Percentiles rank a stretch among this genome's conserved stretches.
phyloP scores from a whole-genome alignment of 1,284 basidiomycete genomes.

The Puccinia novopanici region DNA sequence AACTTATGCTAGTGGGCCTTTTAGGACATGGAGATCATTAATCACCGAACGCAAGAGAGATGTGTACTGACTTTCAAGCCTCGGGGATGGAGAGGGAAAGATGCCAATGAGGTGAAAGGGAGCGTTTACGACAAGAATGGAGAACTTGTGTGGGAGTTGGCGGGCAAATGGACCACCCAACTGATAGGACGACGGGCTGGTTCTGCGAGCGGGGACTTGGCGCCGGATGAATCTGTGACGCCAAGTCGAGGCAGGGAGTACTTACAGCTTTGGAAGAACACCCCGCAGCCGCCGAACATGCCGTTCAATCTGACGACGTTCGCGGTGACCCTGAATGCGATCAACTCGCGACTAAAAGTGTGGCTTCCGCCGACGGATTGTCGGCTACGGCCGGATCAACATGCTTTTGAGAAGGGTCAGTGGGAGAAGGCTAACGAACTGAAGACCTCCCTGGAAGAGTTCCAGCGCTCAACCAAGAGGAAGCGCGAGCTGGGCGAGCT shows the following conservation, averaged over 20 bases:
- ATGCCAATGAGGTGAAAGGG: conserved; percentile 89
- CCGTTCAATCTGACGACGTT: conserved; percentile 96
- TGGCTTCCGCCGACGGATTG: conserved; percentile 90
- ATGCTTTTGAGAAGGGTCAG: conserved; percentile 72
- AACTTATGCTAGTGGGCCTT: background rate
- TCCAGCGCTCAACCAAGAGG: conserved; percentile 75
- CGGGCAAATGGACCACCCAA: conserved; percentile 93
- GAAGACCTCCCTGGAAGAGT: conserved; percentile 83
- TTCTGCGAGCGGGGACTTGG: conserved; percentile 64
- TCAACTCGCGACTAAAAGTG: conserved; percentile 69
- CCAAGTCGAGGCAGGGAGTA: conserved; percentile 65
- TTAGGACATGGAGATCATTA: conserved; percentile 77
- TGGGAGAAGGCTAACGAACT: conserved; percentile 80
- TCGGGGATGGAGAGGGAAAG: conserved; percentile 86
- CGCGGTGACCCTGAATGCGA: conserved; percentile 85
- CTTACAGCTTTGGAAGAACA: conserved; percentile 86
- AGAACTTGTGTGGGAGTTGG: conserved; percentile 79
- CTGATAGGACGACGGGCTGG: conserved; percentile 80
- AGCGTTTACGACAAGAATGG: conserved; percentile 73
- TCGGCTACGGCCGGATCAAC: conserved; percentile 85
- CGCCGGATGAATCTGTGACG: conserved; percentile 67
- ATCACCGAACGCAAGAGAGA: conserved; percentile 87
- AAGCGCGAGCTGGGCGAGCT: conserved; percentile 75
- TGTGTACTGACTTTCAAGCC: conserved; percentile 94
- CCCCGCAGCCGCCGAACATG: conserved; percentile 69